A percentile compares a stretch with the other conserved stretches of the same genome.
These are phyloP conservation scores for Saururus chinensis DNA, from an alignment of 164 flowering plant genomes.

Conservation along the genomic window DNA sequence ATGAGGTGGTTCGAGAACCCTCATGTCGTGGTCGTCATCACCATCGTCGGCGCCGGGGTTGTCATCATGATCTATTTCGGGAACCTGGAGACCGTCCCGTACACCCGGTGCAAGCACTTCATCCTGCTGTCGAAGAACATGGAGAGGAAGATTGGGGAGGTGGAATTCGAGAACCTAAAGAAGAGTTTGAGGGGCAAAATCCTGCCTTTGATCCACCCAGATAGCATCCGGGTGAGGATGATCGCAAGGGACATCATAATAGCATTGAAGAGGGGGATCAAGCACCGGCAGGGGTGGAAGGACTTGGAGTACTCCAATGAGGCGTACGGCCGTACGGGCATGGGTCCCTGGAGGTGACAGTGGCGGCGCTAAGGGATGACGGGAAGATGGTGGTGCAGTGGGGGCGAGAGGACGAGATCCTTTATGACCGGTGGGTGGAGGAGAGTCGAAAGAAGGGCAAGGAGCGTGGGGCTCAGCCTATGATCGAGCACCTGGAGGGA, in stretches of 20 bases:
- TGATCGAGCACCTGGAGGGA: slow-evolving; percentile 62
- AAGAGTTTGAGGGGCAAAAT: slow-evolving; percentile 51
- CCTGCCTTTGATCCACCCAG: slow-evolving; percentile 79
- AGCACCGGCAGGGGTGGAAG: slow-evolving; percentile 61
- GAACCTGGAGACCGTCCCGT: slow-evolving; percentile 74
- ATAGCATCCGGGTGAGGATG: slow-evolving; percentile 61
- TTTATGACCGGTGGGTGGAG: slow-evolving; percentile 82
- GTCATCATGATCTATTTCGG: slow-evolving; percentile 54
- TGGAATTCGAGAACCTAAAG: slow-evolving; percentile 48
- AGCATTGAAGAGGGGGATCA: slow-evolving; percentile 70
- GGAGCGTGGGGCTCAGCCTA: slow-evolving; percentile 26
- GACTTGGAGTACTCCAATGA: slow-evolving; percentile 43
- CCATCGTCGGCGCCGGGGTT: slow-evolving; percentile 49
- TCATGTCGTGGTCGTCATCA: slow-evolving; percentile 32
- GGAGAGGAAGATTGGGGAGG: slow-evolving; percentile 64
- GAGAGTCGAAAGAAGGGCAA: slow-evolving; percentile 50
- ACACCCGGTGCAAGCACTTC: slow-evolving; percentile 73
- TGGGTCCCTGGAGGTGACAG: slow-evolving; percentile 4
- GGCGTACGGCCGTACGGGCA: not conserved
- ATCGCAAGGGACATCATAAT: slow-evolving; percentile 68
- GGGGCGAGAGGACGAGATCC: slow-evolving; percentile 61
- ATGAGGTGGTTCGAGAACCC: slow-evolving; percentile 65
- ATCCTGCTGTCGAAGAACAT: slow-evolving; percentile 47
- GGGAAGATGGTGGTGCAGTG: slow-evolving; percentile 32
- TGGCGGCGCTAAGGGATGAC: slow-evolving; percentile 25